Evolutionary conservation across 2,329 filamentous ascomycete genomes (phyloP).

Genomic region (Calonectria pseudoreteaudii): DNA sequence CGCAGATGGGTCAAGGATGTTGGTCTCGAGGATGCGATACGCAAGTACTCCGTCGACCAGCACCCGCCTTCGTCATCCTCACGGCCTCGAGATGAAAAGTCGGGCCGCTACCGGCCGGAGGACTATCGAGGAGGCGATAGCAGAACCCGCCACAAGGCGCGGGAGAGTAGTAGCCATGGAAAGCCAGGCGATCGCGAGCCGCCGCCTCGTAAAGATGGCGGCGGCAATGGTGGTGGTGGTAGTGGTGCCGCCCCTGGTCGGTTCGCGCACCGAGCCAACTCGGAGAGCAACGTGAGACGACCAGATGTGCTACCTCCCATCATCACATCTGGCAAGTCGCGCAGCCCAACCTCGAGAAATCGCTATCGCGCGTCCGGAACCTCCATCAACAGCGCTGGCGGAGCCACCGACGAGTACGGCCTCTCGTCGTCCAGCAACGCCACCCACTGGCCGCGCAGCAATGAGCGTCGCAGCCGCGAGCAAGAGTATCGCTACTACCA

Average conservation of each 20-base stretch:
- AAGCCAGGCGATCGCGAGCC: conserved; percentile 24
- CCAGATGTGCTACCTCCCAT: conserved; percentile 29
- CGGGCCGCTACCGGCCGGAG: conserved; percentile 30
- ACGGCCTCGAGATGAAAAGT: conserved; percentile 28
- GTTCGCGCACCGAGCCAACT: conserved; percentile 28
- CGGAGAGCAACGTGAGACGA: conserved; percentile 31
- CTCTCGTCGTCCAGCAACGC: conserved; percentile 24
- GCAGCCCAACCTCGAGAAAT: conserved; percentile 35
- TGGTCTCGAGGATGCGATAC: conserved; percentile 32
- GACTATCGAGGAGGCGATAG: conserved; percentile 32
- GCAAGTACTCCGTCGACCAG: conserved; percentile 30
- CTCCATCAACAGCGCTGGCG: conserved; percentile 23
- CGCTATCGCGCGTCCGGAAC: conserved; percentile 36
- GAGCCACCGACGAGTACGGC: conserved; percentile 30
- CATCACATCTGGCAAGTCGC: conserved; percentile 18
- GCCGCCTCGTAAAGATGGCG: conserved; percentile 32
- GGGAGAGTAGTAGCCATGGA: conserved; percentile 12
- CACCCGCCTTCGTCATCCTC: conserved; percentile 27
- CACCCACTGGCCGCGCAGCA: conserved; percentile 13
- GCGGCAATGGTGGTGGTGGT: too few relatives aligned
- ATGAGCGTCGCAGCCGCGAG: conserved; percentile 36
- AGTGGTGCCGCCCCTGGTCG: conserved; percentile 26
- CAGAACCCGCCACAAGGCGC: conserved; percentile 33
- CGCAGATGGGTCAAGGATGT: conserved; percentile 52
- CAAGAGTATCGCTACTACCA: conserved; percentile 46